These are phyloP conservation scores for Spathaspora girioi DNA, from an alignment of 805 yeast genomes.

Conservation along the genomic window DNA sequence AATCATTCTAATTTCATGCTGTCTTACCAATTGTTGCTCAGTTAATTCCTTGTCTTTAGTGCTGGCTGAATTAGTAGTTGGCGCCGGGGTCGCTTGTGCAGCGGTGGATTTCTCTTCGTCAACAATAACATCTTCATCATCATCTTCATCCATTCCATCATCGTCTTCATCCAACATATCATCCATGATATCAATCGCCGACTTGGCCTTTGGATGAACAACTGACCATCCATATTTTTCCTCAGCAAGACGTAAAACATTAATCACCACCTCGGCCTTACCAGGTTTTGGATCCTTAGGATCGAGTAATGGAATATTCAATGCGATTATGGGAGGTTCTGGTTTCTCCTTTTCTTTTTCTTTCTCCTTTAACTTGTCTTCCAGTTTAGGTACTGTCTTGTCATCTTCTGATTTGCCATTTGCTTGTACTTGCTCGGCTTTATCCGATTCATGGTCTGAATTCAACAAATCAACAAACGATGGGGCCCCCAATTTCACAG, in stretches of 20 bases:
- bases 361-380: slow-evolving; percentile 8
- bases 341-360: slow-evolving; percentile 16
- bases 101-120: slow-evolving; percentile 4
- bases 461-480: slow-evolving; percentile 16
- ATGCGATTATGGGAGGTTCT: slow-evolving; percentile 48
- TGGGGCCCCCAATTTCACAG: slow-evolving; percentile 18
- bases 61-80: not conserved
- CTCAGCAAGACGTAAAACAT: slow-evolving; percentile 71
- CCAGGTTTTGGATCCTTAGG: slow-evolving; percentile 51
- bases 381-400: slow-evolving; percentile 5
- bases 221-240: slow-evolving; percentile 79
- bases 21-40: slow-evolving; percentile 42
- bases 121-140: slow-evolving; percentile 15
- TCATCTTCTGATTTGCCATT: slow-evolving; percentile 5
- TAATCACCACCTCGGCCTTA: slow-evolving; percentile 61
- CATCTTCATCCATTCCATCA: slow-evolving; percentile 26
- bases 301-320: slow-evolving; percentile 49
- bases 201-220: slow-evolving; percentile 63
- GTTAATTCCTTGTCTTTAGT: slow-evolving; percentile 22
- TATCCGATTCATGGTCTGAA: slow-evolving; percentile 9
- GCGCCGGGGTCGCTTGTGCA: not conserved
- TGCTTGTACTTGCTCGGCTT: slow-evolving; percentile 4
- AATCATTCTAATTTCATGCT: slow-evolving; percentile 48
- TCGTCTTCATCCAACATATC: slow-evolving; percentile 30
- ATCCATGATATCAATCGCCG: slow-evolving; percentile 50